Evolutionary conservation across 768 basidiomycete genomes (phyloP), one percentile per base, ranked within the genome.

Genomic region (Tricholoma bakamatsutake): DNA sequence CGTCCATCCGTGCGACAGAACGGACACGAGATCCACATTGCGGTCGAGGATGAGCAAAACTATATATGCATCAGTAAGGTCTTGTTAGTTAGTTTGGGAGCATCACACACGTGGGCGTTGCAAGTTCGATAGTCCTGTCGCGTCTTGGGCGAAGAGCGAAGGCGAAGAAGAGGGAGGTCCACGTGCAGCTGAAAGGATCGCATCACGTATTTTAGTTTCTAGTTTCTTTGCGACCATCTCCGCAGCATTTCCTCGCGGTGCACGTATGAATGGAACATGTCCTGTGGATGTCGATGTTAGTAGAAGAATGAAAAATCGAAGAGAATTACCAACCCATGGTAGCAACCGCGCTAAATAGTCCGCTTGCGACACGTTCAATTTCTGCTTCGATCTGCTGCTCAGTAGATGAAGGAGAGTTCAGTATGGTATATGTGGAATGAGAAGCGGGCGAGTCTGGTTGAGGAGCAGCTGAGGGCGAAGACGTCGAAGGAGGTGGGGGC

Each of bases 161-260:
- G 63, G 83, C 0, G 81, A 68, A 7, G 80, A 73, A 8, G 79
- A 62, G 30, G 68, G 59, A 57, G 82, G 82, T 6, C 82, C 78
- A 15, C 89, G 79, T 40, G 87, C 84, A 33, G 85, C 79, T 39
- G 80, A 84, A 54, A 93, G 72, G 54, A 94, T 71, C 60, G 87
- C 83, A 66, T 98, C 96, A 50, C 96, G 78, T 62, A 98, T 87
- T 71, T 92, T 93, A 12, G 84, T 80, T 64, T 99, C 97, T 10
- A 99, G 78, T 68, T 92, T 97, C 73, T 93, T 88, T 8, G 95
- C 95, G n/a, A 98, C 86, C 95, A 98, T 97, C 71, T 99, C 97
- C 17, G 95, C 97, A 4, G 97, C 97, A 69, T 98, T 98, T 1
- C 96, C 96, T 69, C 88, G 77, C 18, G 97, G 97, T 55, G 90